Base-by-base conservation (phyloP, 129 eudicot genomes). In the Lactuca sativa region DNA sequence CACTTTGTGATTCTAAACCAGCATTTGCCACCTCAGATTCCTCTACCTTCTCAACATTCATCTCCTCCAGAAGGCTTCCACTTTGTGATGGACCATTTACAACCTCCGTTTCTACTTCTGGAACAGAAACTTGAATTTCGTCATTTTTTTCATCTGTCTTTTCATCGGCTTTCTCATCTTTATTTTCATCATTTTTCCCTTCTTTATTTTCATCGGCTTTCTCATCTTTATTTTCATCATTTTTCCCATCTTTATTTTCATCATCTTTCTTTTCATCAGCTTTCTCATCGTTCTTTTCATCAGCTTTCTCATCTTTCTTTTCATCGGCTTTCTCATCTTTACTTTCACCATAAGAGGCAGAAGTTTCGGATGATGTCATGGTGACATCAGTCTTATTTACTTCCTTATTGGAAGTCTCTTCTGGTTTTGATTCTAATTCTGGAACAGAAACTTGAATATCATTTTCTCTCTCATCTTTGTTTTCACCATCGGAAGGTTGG, bases 181-280 rank as follows among this genome's bases (percentile, higher is more conserved):
- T 43, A 32, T 13, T 43, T 63, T 61, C 76, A 16, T 61, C 72
- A 6, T 8, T 53, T 25, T 77, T 41, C 64, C 81, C 75, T 53
- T 75, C 59, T 59, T 3, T 47, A 33, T 14, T 44, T 59, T 62
- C 77, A 17, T 58, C 73, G 4, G 4, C 59, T 18, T 75, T 36
- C 61, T 84, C 76, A 59, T 75, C 61, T 70, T 47, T 3, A 12
- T 47, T 47, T 47, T 47, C 14, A 10, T 44, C 44, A 40, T 7
- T 79, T 71, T 84, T 73, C 49, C 67, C 87, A 15, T 69, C 75
- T 9, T 63, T 81, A 52, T 67, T 78, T 83, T 66, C 83, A 49
- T 56, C 55, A 48, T 59, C 30, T 1, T 25, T 25, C 1, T 25
- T 25, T 25, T 25, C 30, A 25, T 25, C 30, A 1, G 10, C 79